Evolutionary conservation across 495 filamentous ascomycete species (phyloP), one percentile per base, ranked within the genome.

Genomic region (Cryomyces antarcticus): DNA sequence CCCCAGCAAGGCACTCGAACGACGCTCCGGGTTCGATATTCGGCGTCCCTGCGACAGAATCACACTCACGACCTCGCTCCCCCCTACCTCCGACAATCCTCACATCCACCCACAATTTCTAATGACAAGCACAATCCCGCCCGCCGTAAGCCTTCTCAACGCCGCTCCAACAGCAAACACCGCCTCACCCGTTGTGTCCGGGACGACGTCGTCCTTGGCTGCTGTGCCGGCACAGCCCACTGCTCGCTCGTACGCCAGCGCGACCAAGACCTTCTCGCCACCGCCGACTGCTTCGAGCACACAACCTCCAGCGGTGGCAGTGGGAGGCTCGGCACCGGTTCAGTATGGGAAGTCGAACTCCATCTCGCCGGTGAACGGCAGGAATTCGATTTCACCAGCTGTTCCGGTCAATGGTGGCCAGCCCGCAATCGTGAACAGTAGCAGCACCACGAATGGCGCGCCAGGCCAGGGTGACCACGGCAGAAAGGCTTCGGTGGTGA

Each of bases 271-370:
- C 71, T 63, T 71, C 46, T 63, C 69, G 47, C 67, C 71, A 57
- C 69, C 75, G 47, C 70, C 77, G 62, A 73, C 78, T 63, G 78
- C 77, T 68, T 68, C 74, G 56, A 76, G 78, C 65, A 73, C 80
- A 49, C 59, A 66, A 48, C 63, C 64, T 54, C 62, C 67, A 57
- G 64, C 70, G 48, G 69, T 75, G 65, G 77, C 76, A 65, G 78
- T 78, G 62, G 79, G 73, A 55, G 76, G 73, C 47, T 68, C 78
- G 53, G 69, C 72, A 44, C 53, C 60, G 41, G 49, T 63, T 54
- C 73, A 85, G 60, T 78, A 89, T 92, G 84, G 78, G 59, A 89
- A 89, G 65, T 68, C 75, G 62, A 67, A 68, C 51, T 76, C 79
- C 39, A 68, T 72, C 53, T 77, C 81, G 66, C 72, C 81, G 56